phyloP scores from a whole-genome alignment of 2,329 filamentous ascomycete species.

The Botrytis fabae region DNA sequence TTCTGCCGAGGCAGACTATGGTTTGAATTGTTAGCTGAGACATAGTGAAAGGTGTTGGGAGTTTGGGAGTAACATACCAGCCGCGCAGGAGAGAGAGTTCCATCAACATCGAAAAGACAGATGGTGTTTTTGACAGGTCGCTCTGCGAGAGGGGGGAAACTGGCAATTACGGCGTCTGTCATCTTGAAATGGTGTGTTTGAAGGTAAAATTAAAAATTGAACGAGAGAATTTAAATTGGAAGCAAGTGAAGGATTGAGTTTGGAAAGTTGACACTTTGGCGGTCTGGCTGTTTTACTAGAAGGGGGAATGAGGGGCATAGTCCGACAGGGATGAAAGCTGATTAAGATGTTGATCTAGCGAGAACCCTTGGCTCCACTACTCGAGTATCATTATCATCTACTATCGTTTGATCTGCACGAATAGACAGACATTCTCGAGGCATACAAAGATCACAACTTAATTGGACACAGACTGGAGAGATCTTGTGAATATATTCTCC shows the following conservation, averaged over 20 bases:
- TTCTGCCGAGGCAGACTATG: conserved; percentile 51
- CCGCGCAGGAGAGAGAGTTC: conserved; percentile 81
- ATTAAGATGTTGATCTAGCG: not conserved
- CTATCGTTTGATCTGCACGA: not conserved
- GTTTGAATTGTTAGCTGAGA: not conserved
- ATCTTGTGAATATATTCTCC: not conserved
- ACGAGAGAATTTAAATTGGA: conserved; percentile 4
- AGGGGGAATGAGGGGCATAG: conserved; percentile 7
- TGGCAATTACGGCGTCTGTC: conserved; percentile 24
- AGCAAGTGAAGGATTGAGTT: not conserved
- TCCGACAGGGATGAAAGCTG: conserved; percentile 2
- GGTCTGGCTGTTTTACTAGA: conserved; percentile 10
- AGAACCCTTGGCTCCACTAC: not conserved
- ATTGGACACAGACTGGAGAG: not conserved
- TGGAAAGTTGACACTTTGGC: conserved; percentile 17
- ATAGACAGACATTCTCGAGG: not conserved
- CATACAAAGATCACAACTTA: not conserved
- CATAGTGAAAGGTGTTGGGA: not conserved
- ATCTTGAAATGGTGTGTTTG: not conserved
- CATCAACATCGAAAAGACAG: conserved; percentile 94
- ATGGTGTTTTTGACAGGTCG: conserved; percentile 92
- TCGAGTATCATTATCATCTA: not conserved
- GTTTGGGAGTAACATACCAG: conserved; percentile 54
- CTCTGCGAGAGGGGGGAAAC: conserved; percentile 69
- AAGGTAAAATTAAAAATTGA: not conserved